Percentiles rank a stretch among this genome's conserved stretches.
These are phyloP conservation scores for Aureoboletus auriporus DNA, from an alignment of 768 basidiomycete species.

Conservation along the genomic window DNA sequence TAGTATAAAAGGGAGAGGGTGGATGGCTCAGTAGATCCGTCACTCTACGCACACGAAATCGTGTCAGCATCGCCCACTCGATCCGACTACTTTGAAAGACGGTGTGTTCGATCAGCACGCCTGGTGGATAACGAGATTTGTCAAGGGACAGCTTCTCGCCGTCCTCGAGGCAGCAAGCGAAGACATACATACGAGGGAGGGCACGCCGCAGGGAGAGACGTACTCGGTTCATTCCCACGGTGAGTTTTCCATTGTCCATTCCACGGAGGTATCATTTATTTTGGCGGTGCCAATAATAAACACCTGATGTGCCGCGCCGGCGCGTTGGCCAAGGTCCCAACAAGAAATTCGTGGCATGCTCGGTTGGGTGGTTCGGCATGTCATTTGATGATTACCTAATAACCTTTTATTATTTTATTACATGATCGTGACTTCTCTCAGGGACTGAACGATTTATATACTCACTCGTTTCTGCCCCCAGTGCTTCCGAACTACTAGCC, in stretches of 20 bases:
- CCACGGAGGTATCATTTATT: slow-evolving; percentile 13
- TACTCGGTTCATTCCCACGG: slow-evolving; percentile 23
- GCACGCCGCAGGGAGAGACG: slow-evolving; percentile 12
- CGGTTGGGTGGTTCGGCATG: slow-evolving; percentile 25
- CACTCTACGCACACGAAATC: slow-evolving; percentile 3
- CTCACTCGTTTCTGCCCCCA: slow-evolving; percentile 5
- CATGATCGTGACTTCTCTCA: not conserved
- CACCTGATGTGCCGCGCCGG: slow-evolving; percentile 23
- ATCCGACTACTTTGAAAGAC: slow-evolving; percentile 8
- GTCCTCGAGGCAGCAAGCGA: slow-evolving; percentile 34
- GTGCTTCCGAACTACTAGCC: slow-evolving; percentile 17
- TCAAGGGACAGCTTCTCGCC: slow-evolving; percentile 19
- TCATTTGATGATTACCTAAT: slow-evolving; percentile 12
- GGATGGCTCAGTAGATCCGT: slow-evolving; percentile 1
- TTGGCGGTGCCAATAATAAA: slow-evolving; percentile 28
- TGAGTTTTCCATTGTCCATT: slow-evolving; percentile 32
- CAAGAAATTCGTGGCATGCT: slow-evolving; percentile 15
- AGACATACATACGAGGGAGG: slow-evolving; percentile 7
- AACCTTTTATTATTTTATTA: not conserved
- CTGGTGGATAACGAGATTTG: slow-evolving; percentile 12
- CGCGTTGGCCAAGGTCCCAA: slow-evolving; percentile 18
- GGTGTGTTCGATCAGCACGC: slow-evolving; percentile 20
- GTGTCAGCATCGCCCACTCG: slow-evolving; percentile 12
- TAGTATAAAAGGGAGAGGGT: slow-evolving; percentile 19
- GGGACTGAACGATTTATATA: slow-evolving; percentile 21